These are phyloP conservation scores for Aquilaria agallochum DNA, from an alignment of 441 rosid species.

Conservation along the genomic window DNA sequence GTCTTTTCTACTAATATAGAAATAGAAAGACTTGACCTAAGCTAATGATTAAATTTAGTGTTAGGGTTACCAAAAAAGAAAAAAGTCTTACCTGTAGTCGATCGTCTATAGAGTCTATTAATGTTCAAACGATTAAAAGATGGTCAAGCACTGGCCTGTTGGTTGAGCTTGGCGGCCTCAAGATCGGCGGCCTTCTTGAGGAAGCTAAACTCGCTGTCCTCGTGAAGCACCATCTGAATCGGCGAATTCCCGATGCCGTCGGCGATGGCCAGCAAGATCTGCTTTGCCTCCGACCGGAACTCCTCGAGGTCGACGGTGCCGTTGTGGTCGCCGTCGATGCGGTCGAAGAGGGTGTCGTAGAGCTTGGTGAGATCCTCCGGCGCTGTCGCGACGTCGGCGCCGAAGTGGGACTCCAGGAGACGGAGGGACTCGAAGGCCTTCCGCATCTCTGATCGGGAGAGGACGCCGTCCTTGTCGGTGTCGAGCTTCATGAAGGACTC, in stretches of 20 bases:
- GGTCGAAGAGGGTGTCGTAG: slow-evolving; percentile 76
- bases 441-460: slow-evolving; percentile 70
- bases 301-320: slow-evolving; percentile 65
- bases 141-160: slow-evolving; percentile 9
- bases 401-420: slow-evolving; percentile 69
- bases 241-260: slow-evolving; percentile 78
- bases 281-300: slow-evolving; percentile 67
- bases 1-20: too few relatives aligned
- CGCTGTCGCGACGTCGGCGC: slow-evolving; percentile 55
- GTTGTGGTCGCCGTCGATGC: slow-evolving; percentile 59
- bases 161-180: slow-evolving; percentile 62
- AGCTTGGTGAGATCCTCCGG: slow-evolving; percentile 59
- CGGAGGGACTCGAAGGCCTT: slow-evolving; percentile 74
- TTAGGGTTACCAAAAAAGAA: too few relatives aligned
- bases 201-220: slow-evolving; percentile 52
- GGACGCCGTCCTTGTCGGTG: slow-evolving; percentile 68
- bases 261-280: slow-evolving; percentile 85
- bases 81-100: too few relatives aligned
- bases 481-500: slow-evolving; percentile 54
- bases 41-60: too few relatives aligned
- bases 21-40: too few relatives aligned
- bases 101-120: too few relatives aligned
- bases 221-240: slow-evolving; percentile 66
- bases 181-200: slow-evolving; percentile 77
- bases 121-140: not conserved